These are phyloP conservation scores for Cercospora zeae-maydis DNA, from an alignment of 2,329 filamentous ascomycete genomes.

Conservation along the genomic window DNA sequence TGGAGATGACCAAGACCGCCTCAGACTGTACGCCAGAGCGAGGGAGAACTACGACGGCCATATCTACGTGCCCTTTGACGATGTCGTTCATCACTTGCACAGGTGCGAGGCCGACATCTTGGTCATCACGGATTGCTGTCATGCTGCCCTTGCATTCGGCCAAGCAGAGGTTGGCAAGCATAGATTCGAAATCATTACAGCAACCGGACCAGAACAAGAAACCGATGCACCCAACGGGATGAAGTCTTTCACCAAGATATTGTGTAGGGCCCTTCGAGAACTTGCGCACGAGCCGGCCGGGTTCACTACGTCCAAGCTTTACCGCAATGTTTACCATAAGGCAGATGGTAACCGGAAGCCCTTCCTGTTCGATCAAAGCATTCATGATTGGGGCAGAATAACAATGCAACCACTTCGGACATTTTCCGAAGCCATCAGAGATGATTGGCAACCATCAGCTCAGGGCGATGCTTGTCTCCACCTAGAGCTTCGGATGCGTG, in stretches of 20 bases:
- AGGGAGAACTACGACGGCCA: conserved; percentile 3
- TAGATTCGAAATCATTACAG: conserved; percentile 14
- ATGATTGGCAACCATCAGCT: background rate
- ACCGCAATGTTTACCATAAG: conserved; percentile 11
- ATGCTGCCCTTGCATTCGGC: conserved; percentile 10
- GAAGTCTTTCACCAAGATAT: conserved; percentile 6
- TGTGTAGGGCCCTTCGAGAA: conserved; percentile 6
- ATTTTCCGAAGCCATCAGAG: background rate
- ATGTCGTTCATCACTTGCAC: conserved; percentile 4
- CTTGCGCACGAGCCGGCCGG: background rate
- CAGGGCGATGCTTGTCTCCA: conserved; percentile 1
- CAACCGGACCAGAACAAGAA: conserved; percentile 1
- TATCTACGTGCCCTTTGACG: conserved; percentile 11
- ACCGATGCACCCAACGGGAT: background rate
- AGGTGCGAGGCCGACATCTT: conserved; percentile 11
- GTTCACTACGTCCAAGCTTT: conserved; percentile 16
- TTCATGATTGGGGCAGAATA: conserved; percentile 12
- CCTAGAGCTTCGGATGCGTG: conserved; percentile 3
- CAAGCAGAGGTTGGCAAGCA: conserved; percentile 10
- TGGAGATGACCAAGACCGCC: background rate
- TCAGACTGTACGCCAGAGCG: conserved; percentile 4
- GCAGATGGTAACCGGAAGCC: conserved; percentile 4
- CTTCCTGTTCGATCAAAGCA: conserved; percentile 15
- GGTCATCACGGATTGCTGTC: conserved; percentile 13
- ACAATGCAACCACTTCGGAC: background rate